Base-by-base conservation (phyloP, 768 basidiomycete genomes). In the Suillus subalutaceus region DNA sequence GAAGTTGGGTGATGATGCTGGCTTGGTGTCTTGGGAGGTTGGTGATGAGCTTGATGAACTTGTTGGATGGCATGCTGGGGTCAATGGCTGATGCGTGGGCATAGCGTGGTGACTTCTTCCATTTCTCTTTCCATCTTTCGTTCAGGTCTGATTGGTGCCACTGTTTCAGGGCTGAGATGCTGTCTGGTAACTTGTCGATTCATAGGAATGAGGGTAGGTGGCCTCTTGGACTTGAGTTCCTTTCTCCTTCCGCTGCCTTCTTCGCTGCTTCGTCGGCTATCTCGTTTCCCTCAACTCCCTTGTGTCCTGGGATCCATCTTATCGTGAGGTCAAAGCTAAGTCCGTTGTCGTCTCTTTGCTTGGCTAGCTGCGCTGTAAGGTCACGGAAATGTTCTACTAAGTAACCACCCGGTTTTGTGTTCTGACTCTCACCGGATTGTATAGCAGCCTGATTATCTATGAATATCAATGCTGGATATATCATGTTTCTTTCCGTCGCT, bases 1-100 rank as follows among this genome's bases (percentile, higher is more conserved):
- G 43, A 18, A 81, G 71, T 62, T 80, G 80, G 1, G 70, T 66
- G 0, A 80, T 44, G 6, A 79, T 40, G 48, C 73, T 71, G 12
- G 71, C 65, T 2, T 74, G 62, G 26, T 64, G 59, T 48, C 69
- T 46, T 1, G 66, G 63, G 2, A 77, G 44, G 0, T 40, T 32
- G 10, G 58, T 35, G 9, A 66, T 61, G 0, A 64, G 38, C 58
- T 67, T 71, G 15, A 40, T n/a, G 35, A 30, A 62, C 2, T 26
- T 48, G 9, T 41, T 38, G 6, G 53, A 56, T 7, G 63, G 55
- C 26, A 50, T 50, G 23, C 1, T 15, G 6, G 48, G 6, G 23
- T 50, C 48, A 0, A 50, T 15, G 48, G 48, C 5, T 26, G 10
- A 12, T 4, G n/a, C 1, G 0, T 2, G 8, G 1, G 23, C 4